Base-by-base conservation (phyloP, 202 grass and related monocot species). In the Schoenoplectus triqueter region DNA sequence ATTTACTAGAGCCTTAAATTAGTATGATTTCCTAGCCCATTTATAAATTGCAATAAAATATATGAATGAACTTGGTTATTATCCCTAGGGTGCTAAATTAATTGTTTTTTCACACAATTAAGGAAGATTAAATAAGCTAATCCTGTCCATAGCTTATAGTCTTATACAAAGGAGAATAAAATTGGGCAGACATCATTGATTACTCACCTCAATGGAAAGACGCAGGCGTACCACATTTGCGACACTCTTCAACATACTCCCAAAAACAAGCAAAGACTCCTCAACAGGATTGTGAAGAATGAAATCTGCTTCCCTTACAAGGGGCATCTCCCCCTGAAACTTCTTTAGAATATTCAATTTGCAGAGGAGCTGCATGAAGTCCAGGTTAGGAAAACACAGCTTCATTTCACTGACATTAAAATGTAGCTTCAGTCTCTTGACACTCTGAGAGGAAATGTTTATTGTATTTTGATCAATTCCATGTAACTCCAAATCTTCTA, bases 391-490 rank as follows among this genome's bases (percentile, higher is more conserved):
- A 41, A 80, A 61, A 15, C 51, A 61, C 21, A 80, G 14, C 10
- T 61, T 61, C 49, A 60, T 60, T 60, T 7, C n/a, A 1, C 41
- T 45, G 13, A 41, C 41, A 46, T 46, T 66, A 39, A 21, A 66
- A 11, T 70, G 11, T 41, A 80, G 20, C 56, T 40, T 17, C 77
- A 80, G n/a, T 41, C 4, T 64, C 77, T 6, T 80, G 77, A 80
- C 31, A 3, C 55, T 60, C 55, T 6, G 21, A 47, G 77, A 80
- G 18, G 77, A 42, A 9, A 80, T 56, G 4, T 80, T n/a, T 0
- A 62, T 19, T 63, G 1, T 15, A 39, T 41, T 5, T 42, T 42
- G 14, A 42, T 18, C 20, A 17, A 60, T 41, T 4, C 54, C 13
- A 8, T 5, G 10, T 62, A 80, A 9, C 5, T 61, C 54, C 46